Base-by-base conservation (phyloP, 2,329 filamentous ascomycete species). In the Botrytis medusae region DNA sequence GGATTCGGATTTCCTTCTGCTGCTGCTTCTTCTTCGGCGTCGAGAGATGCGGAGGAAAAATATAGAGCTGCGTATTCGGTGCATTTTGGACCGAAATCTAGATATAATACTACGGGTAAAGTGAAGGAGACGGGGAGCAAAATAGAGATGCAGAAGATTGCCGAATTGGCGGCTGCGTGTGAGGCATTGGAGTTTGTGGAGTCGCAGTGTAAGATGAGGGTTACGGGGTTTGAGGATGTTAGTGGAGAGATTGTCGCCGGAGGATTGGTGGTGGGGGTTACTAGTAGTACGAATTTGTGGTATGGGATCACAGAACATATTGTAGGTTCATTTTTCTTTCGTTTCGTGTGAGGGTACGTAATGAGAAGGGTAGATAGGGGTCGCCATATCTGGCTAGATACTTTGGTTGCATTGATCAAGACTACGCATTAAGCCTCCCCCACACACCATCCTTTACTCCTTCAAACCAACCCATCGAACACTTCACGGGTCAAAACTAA, bases 101-200 rank as follows among this genome's bases (percentile, higher is more conserved):
- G 46, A 20, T 73, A 69, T 29, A 73, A 73, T n/a, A 46, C 64
- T 22, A 63, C 71, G 20, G 71, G 71, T 14, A 63, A 63, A 37
- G 25, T 69, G 7, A 57, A 61, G 37, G 65, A 62, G 6, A 29
- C 44, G 1, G 65, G 65, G 2, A 42, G 51, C 20, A 46, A 61
- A 37, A 8, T 70, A 5, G 57, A 70, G 20, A 70, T 70, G 57
- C 71, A 69, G 71, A 73, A 73, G 59, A 48, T 70, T 40, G 65
- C 54, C 2, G 71, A 73, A 16, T 70, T 73, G 57, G 59, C 46
- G 1, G 71, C 57, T 6, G 64, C 65, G 14, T 61, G 51, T 42
- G 64, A 70, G 65, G 71, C 64, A 37, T 46, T 73, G 65, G 71
- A 73, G 22, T 62, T 73, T 57, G 71, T 73, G n/a, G 54, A 73